Conservation (phyloP, 2,329 filamentous ascomycete genomes). For the Dryadomyces quercus-mongolicae region DNA sequence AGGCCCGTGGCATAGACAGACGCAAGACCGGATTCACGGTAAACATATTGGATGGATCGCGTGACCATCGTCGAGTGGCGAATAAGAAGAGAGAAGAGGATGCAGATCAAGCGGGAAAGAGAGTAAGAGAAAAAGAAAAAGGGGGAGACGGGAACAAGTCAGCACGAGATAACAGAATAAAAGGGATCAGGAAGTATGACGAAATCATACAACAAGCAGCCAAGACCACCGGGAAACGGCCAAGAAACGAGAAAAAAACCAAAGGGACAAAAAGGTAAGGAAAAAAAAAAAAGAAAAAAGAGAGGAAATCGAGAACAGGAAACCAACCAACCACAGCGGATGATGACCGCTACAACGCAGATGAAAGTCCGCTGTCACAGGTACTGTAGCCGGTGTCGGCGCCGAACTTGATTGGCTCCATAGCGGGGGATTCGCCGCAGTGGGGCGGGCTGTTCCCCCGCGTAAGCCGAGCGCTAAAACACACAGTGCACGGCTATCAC, state of each 20-base stretch:
- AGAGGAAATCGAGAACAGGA: neutral
- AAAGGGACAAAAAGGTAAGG: no score
- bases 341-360: neutral
- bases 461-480: no score
- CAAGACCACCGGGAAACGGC: no score
- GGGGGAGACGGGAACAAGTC: neutral
- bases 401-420: slow-evolving; percentile 1
- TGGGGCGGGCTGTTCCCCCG: neutral
- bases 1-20: slow-evolving; percentile 32
- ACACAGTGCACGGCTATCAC: no score
- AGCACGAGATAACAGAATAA: neutral
- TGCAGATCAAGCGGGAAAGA: neutral
- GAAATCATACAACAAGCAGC: neutral
- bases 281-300: neutral
- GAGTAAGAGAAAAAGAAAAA: no score
- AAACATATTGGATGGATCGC: slow-evolving; percentile 13
- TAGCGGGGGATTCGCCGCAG: neutral
- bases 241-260: neutral
- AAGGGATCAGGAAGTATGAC: neutral
- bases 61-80: slow-evolving; percentile 5
- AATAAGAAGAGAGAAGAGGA: neutral
- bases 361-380: neutral
- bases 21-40: slow-evolving; percentile 34
- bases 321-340: no score
- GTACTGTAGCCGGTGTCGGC: neutral